Conservation (phyloP, 148 eudicot genomes). For the Silene conica region DNA sequence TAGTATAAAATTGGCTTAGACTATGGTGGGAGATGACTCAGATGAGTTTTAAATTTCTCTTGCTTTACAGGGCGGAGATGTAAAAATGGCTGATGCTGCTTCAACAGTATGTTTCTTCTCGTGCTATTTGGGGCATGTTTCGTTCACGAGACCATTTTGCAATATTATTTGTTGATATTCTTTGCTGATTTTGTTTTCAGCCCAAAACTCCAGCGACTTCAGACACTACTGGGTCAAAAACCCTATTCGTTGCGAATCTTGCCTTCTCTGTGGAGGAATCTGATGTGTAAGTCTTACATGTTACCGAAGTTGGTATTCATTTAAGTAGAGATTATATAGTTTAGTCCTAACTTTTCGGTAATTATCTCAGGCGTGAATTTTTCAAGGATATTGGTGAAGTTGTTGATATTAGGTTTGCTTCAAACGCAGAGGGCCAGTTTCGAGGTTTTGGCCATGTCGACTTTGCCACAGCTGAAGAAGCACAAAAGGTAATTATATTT, state of each 20-base stretch:
- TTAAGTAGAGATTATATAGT: not conserved
- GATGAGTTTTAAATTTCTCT: no score
- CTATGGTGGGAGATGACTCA: no score
- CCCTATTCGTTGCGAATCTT: slow-evolving; percentile 75
- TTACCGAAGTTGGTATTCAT: not conserved
- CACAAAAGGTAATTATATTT: slow-evolving; percentile 47
- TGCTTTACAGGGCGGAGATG: slow-evolving; percentile 25
- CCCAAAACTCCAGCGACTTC: slow-evolving; percentile 60
- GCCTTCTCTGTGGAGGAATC: slow-evolving; percentile 46
- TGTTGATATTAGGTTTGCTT: slow-evolving; percentile 57
- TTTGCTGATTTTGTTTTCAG: slow-evolving; percentile 32
- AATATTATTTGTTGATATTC: not conserved
- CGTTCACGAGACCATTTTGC: not conserved
- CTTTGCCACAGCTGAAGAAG: slow-evolving; percentile 66
- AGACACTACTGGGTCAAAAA: slow-evolving; percentile 50
- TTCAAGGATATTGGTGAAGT: slow-evolving; percentile 63
- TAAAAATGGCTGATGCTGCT: slow-evolving; percentile 68
- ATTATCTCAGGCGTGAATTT: slow-evolving; percentile 51
- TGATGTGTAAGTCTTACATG: slow-evolving; percentile 55
- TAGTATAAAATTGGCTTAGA: no score
- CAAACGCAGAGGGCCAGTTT: slow-evolving; percentile 42
- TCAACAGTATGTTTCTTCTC: slow-evolving; percentile 32
- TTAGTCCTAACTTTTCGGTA: not conserved
- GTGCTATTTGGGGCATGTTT: not conserved
- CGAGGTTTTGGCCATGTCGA: slow-evolving; percentile 89